Conservation (phyloP, 2,329 filamentous ascomycete species). For the Calonectria ilicicola region DNA sequence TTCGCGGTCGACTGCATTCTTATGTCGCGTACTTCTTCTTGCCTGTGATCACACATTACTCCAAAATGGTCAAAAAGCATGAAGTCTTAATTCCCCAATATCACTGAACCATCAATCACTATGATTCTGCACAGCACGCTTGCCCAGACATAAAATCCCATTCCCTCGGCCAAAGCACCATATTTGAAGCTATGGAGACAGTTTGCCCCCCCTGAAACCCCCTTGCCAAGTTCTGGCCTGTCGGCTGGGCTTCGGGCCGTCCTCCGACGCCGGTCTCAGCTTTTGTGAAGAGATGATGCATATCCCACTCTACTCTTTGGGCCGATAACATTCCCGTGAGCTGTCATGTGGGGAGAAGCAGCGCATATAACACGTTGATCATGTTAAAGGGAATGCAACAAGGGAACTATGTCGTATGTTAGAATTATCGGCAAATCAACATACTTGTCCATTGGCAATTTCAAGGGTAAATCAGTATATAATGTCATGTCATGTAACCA, state of each 20-base stretch:
- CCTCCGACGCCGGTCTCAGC: background rate
- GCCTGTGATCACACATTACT: too few relatives aligned
- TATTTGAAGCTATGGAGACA: too few relatives aligned
- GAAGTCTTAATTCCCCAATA: too few relatives aligned
- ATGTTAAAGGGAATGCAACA: background rate
- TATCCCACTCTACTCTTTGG: background rate
- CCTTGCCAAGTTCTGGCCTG: background rate
- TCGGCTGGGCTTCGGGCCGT: background rate
- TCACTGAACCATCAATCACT: too few relatives aligned
- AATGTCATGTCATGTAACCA: background rate
- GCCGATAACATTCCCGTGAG: background rate
- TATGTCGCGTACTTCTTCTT: too few relatives aligned
- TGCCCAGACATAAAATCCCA: too few relatives aligned
- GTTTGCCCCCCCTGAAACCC: accelerated
- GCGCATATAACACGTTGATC: background rate
- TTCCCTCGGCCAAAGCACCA: too few relatives aligned
- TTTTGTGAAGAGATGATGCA: background rate
- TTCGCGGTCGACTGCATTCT: too few relatives aligned
- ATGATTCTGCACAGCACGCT: too few relatives aligned
- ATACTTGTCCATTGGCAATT: background rate
- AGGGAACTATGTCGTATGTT: too few relatives aligned
- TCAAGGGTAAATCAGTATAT: background rate
- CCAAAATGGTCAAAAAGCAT: too few relatives aligned
- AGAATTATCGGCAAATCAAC: background rate
- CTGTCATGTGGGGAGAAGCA: background rate